Base-by-base conservation (phyloP, 306 rosid genomes). In the Sicyos baderoa region DNA sequence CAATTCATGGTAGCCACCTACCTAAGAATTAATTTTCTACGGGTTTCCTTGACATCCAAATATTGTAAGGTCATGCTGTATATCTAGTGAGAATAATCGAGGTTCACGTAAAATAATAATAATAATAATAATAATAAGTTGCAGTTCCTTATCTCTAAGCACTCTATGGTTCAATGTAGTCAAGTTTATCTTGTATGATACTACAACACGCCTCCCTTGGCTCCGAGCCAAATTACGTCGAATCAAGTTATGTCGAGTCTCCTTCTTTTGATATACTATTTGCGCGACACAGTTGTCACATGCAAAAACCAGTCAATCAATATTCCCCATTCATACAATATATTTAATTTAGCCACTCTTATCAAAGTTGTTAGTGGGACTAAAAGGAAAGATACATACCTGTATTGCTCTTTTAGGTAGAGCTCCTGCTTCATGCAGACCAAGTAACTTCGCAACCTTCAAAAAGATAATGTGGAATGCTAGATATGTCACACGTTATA, bases 321-420 rank as follows among this genome's bases (percentile, higher is more conserved):
- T 18, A 35, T 35, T 21, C 3, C 5, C 0, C 47, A 59, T 13
- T 16, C 23, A 32, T n/a, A n/a, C 10, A 59, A 15, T 7, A 58
- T 29, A 32, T 32, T 59, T 59, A 58, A 59, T 29, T 59, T 59
- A 58, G 3, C 50, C 9, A 18, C 7, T 25, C 29, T 25, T 62
- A n/a, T 40, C 42, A 2, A 42, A 44, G 10, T 42, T 42, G 5
- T 29, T 2, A 37, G 27, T 9, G 13, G 4, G 27, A 22, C 44
- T 3, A 7, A 49, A 54, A 42, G 69, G 54, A 67, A 62, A 72
- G 69, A 72, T 19, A 13, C 79, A 71, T 22, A 93, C 98, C 93
- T 93, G 98, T 76, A 93, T 93, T 35, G 97, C 98, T 67, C 98
- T 89, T 87, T 92, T 92, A 22, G 96, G 96, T 68, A 92, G 85